A percentile compares a stretch with the other conserved stretches of the same genome.
Evolutionary conservation across 352 stramenopile genomes (phyloP).

Genomic region (Globisporangium perplexum): DNA sequence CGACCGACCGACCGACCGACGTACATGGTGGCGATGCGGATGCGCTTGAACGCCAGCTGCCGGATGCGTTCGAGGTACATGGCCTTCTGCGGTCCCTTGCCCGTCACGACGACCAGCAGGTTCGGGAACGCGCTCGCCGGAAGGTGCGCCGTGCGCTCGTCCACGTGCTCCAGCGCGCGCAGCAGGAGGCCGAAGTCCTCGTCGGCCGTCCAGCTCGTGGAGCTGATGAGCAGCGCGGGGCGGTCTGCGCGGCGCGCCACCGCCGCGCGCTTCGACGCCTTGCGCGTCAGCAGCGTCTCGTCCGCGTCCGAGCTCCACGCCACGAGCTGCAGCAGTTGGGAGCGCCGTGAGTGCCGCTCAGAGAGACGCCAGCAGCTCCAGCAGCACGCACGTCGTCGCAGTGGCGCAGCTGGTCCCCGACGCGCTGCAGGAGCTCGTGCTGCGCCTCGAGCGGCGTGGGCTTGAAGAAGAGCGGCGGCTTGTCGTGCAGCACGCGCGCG

Average conservation of each 20-base stretch:
- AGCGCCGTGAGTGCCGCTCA: not conserved
- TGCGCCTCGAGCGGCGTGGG: conserved; percentile 73
- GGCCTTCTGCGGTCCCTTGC: conserved; percentile 94
- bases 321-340: conserved; percentile 17
- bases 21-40: conserved; percentile 86
- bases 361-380: not conserved
- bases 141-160: conserved; percentile 42
- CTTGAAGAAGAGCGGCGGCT: conserved; percentile 92
- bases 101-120: conserved; percentile 94
- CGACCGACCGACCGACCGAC: too few relatives aligned
- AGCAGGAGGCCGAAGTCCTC: conserved; percentile 99
- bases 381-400: conserved; percentile 61
- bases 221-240: conserved; percentile 86
- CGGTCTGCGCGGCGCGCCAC: conserved; percentile 42
- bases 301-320: conserved; percentile 27
- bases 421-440: conserved; percentile 88
- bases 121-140: conserved; percentile 54
- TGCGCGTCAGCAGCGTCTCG: conserved; percentile 62
- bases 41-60: conserved; percentile 65
- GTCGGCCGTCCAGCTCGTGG: conserved; percentile 98
- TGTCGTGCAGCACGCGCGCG: conserved; percentile 92
- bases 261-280: conserved; percentile 24
- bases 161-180: conserved; percentile 81
- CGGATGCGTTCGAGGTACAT: conserved; percentile 86
- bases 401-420: conserved; percentile 62